These are phyloP conservation scores for Apiospora malaysiana DNA, from an alignment of 2,329 filamentous ascomycete genomes.

Conservation along the genomic window DNA sequence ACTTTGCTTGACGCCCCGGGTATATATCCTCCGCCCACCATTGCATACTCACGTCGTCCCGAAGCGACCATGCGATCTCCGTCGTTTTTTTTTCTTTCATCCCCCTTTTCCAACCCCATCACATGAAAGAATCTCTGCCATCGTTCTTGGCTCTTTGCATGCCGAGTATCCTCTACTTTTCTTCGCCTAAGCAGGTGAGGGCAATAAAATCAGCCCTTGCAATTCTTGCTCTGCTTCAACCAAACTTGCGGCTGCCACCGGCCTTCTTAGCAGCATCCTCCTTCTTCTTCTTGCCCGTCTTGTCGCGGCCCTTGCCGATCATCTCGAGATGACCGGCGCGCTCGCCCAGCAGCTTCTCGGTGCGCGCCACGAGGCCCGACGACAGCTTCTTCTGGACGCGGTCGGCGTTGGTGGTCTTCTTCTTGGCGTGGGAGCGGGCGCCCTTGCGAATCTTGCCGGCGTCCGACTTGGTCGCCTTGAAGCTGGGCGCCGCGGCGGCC, in stretches of 20 bases:
- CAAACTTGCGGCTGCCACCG: constrained; percentile 32
- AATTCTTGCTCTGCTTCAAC: constrained; percentile 26
- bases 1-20: background rate
- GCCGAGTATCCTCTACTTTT: background rate
- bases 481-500: constrained; percentile 44
- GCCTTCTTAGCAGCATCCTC: constrained; percentile 38
- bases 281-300: constrained; percentile 42
- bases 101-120: background rate
- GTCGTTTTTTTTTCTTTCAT: too few relatives aligned
- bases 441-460: constrained; percentile 43
- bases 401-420: constrained; percentile 48
- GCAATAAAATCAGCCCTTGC: background rate
- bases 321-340: constrained; percentile 65
- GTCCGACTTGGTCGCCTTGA: constrained; percentile 50
- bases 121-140: background rate
- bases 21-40: background rate
- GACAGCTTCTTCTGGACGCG: constrained; percentile 62
- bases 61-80: background rate
- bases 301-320: constrained; percentile 56
- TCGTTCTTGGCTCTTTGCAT: background rate
- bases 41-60: background rate
- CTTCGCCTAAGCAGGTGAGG: background rate
- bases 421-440: constrained; percentile 38
- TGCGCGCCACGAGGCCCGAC: constrained; percentile 58
- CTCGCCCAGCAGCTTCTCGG: constrained; percentile 64